Base-by-base conservation (phyloP, 176 grass and related monocot species). In the Pontederia crassipes region DNA sequence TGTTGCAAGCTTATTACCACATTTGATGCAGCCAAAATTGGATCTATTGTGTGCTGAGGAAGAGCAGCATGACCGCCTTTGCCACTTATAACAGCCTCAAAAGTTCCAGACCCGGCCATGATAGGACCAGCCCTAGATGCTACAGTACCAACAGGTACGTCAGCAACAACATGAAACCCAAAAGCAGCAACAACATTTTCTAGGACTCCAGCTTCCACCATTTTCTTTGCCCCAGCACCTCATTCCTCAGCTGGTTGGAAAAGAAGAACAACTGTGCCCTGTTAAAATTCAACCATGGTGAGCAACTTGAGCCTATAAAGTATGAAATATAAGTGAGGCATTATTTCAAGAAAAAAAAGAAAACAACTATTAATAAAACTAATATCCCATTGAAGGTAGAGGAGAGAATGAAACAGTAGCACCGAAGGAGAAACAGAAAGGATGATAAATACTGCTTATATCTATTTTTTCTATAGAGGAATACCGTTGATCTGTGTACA, bases 41-140 rank as follows among this genome's bases (percentile, higher is more conserved):
- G 91, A 79, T 96, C 91, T 62, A 90, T 96, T 64, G 91, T 85
- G 64, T 96, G 86, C 60, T 96, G 91, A 61, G 91, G 91, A 78
- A 90, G 80, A 47, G 86, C 91, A 67, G 86, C 91, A 75, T 90
- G 91, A 28, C 91, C 91, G 71, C 86, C 91, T 69, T 90, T 96
- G 66, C 91, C 91, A 70, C 70, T 77, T 76, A 96, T 96, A 79
- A 90, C 73, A 17, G 86, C 91, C 69, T 96, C 86, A 70, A 90
- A 90, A 67, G 82, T 85, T 55, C 91, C 86, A 72, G 81, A 87
- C 52, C 83, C 91, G 63, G 91, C 91, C 91, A 90, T 85, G 45
- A 90, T 75, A 72, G 91, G 83, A 48, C 86, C 86, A 27, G 78
- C 45, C 46, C 86, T 84, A 45, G 91, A 80, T 70, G 75, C 80